These are phyloP conservation scores for Pseudopyrenochaeta lycopersici DNA, from an alignment of 2,329 filamentous ascomycete genomes.

Conservation along the genomic window DNA sequence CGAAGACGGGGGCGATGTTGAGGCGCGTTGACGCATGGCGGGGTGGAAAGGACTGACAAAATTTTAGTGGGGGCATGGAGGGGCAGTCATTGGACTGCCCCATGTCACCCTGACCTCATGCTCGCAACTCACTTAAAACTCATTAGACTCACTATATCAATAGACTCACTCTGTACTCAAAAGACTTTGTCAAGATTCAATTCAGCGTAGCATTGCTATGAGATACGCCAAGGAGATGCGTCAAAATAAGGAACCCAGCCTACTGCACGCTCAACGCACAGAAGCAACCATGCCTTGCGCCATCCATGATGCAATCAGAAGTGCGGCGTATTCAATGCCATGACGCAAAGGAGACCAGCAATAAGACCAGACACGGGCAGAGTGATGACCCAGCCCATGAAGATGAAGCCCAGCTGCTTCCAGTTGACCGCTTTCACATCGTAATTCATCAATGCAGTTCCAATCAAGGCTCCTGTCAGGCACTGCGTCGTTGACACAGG, in stretches of 20 bases:
- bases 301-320: slow-evolving; percentile 18
- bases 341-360: slow-evolving; percentile 50
- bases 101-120: not conserved
- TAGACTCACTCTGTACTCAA: not conserved
- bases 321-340: slow-evolving; percentile 55
- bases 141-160: not conserved
- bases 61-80: slow-evolving; percentile 19
- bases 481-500: slow-evolving; percentile 73
- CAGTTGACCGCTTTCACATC: slow-evolving; percentile 53
- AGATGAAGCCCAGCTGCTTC: slow-evolving; percentile 53
- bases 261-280: too few species aligned
- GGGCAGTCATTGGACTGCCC: not conserved
- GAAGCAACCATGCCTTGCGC: too few species aligned
- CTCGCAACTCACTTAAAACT: not conserved
- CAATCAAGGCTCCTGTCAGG: slow-evolving; percentile 34
- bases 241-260: too few species aligned
- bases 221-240: too few species aligned
- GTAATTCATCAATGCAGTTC: slow-evolving; percentile 41
- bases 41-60: slow-evolving; percentile 13
- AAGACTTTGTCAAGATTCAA: too few species aligned
- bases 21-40: slow-evolving; percentile 13
- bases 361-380: slow-evolving; percentile 54
- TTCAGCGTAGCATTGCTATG: too few species aligned
- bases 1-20: slow-evolving; percentile 24
- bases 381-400: slow-evolving; percentile 54